phyloP scores from a whole-genome alignment of 192 early-diverging fungal genomes.

The Thamnidium elegans region DNA sequence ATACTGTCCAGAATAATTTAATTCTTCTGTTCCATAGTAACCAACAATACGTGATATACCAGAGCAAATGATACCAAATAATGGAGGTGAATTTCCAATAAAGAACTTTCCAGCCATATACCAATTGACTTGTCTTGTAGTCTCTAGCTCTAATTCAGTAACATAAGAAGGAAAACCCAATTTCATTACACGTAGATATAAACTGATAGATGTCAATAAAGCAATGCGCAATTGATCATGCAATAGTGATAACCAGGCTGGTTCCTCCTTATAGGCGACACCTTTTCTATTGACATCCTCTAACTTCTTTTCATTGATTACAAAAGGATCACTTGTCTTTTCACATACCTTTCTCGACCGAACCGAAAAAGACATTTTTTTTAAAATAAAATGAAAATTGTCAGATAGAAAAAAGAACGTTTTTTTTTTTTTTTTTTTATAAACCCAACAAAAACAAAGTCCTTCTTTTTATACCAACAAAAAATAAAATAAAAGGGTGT shows the following conservation, averaged over 20 bases:
- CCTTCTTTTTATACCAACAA: too few species aligned
- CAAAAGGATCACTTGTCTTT: not conserved
- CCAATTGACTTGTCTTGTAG: slow-evolving; percentile 23
- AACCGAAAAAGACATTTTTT: not conserved
- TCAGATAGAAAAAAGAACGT: not conserved
- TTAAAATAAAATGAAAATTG: not conserved
- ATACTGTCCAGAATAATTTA: slow-evolving; percentile 33
- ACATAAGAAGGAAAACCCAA: not conserved
- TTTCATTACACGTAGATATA: slow-evolving; percentile 12
- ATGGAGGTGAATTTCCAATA: slow-evolving; percentile 25
- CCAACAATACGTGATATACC: slow-evolving; percentile 13
- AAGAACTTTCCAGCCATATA: slow-evolving; percentile 31
- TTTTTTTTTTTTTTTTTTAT: too few species aligned
- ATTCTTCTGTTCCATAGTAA: slow-evolving; percentile 22
- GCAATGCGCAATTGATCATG: not conserved
- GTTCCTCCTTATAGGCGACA: not conserved
- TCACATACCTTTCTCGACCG: not conserved
- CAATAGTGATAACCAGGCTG: not conserved
- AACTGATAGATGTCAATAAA: not conserved
- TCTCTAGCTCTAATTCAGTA: slow-evolving; percentile 13
- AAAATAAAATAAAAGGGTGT: not conserved
- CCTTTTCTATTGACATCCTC: not conserved
- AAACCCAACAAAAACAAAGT: too few species aligned
- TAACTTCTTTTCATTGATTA: not conserved
- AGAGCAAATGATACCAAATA: slow-evolving; percentile 20